Evolutionary conservation across 2,329 filamentous ascomycete genomes (phyloP).

Genomic region (Diplocarpon rosae): DNA sequence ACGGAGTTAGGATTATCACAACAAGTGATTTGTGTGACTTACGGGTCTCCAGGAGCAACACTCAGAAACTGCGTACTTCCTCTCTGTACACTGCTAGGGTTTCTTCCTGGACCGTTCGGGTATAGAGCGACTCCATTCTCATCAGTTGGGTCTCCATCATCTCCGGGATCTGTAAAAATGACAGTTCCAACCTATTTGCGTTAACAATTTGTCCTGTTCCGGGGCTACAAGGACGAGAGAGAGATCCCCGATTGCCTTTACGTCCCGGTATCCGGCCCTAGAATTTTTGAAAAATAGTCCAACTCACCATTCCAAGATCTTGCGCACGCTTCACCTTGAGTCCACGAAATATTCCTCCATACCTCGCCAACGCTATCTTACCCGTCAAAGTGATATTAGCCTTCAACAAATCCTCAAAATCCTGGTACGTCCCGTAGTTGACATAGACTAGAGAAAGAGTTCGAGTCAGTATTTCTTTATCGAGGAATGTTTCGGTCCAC

Average conservation of each 20-base stretch:
- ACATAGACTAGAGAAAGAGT: slow-evolving; percentile 50
- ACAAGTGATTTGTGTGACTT: slow-evolving; percentile 34
- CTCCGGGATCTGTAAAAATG: slow-evolving; percentile 80
- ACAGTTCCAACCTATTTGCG: slow-evolving; percentile 49
- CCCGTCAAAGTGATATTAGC: slow-evolving; percentile 68
- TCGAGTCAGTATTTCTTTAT: too few species aligned
- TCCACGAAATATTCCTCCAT: slow-evolving; percentile 78
- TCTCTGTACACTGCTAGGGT: slow-evolving; percentile 82
- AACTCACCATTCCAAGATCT: slow-evolving; percentile 64
- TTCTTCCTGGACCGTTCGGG: slow-evolving; percentile 74
- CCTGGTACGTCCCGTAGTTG: slow-evolving; percentile 80
- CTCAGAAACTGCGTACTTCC: slow-evolving; percentile 78
- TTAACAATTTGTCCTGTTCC: neutral
- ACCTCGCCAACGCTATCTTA: slow-evolving; percentile 79
- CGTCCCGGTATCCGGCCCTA: too few species aligned
- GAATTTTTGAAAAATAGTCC: too few species aligned
- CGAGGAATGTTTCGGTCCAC: too few species aligned
- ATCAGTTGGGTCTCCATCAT: slow-evolving; percentile 73
- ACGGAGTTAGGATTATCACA: slow-evolving; percentile 26
- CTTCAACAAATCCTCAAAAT: slow-evolving; percentile 70
- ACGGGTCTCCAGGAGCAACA: slow-evolving; percentile 60
- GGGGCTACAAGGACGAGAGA: too few species aligned
- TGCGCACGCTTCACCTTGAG: slow-evolving; percentile 89
- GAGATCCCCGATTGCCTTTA: too few species aligned
- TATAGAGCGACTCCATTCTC: slow-evolving; percentile 71